These are phyloP conservation scores for Phytomonas sp. DNA, from an alignment of 208 protist genomes.

Conservation along the genomic window DNA sequence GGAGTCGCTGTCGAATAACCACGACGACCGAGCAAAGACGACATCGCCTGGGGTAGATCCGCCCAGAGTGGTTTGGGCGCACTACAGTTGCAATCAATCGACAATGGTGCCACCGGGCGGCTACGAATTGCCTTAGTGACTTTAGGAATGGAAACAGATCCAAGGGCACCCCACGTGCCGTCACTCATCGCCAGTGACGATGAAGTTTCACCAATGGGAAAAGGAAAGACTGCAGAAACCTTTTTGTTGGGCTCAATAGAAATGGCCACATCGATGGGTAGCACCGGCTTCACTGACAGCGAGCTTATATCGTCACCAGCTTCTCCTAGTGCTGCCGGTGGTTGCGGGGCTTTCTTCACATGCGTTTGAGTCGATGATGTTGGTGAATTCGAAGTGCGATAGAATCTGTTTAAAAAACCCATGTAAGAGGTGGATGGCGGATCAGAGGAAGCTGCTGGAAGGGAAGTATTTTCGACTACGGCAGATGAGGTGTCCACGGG, in stretches of 20 bases:
- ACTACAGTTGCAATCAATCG: conserved; percentile 22
- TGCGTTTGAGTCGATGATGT: not conserved
- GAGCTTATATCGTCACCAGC: not conserved
- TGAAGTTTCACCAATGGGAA: conserved; percentile 10
- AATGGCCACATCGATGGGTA: conserved; percentile 28
- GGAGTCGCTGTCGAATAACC: not conserved
- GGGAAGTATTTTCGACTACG: not conserved
- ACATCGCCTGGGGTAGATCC: conserved; percentile 19
- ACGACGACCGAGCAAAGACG: not conserved
- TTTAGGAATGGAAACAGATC: conserved; percentile 15
- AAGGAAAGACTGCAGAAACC: not conserved
- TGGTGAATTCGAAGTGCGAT: not conserved
- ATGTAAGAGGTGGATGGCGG: conserved; percentile 2
- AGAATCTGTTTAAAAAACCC: not conserved
- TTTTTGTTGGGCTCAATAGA: conserved; percentile 12
- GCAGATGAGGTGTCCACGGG: not conserved
- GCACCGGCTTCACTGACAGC: conserved; percentile 16
- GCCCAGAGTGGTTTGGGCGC: conserved; percentile 34
- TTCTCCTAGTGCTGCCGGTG: not conserved
- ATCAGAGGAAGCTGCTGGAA: not conserved
- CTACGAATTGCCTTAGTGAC: not conserved
- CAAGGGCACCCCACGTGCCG: conserved; percentile 34
- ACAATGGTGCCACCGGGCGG: conserved; percentile 15
- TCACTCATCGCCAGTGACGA: conserved; percentile 25
- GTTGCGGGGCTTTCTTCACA: conserved; percentile 9